These are phyloP conservation scores for Chytriomyces sp. DNA, from an alignment of 192 early-diverging fungal genomes.

Conservation along the genomic window DNA sequence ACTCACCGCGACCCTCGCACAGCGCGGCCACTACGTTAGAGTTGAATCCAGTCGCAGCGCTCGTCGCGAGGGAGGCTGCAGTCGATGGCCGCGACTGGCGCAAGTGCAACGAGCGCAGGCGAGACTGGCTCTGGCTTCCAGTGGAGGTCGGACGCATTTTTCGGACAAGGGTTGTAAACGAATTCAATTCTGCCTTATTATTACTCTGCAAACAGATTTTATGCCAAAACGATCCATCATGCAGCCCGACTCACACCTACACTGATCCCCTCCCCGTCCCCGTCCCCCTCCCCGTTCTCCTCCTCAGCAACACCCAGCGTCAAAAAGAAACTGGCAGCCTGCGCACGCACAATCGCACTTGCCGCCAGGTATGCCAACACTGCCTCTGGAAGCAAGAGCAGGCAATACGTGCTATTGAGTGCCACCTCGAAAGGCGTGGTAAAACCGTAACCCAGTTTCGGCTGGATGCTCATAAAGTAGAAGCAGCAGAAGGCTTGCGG, in stretches of 20 bases:
- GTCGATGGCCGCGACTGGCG: background rate
- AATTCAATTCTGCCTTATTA: too few relatives aligned
- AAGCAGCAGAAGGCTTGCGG: slow-evolving; percentile 40
- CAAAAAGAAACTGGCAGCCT: slow-evolving; percentile 37
- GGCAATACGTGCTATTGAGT: slow-evolving; percentile 36
- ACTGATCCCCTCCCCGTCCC: background rate
- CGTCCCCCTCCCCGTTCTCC: background rate
- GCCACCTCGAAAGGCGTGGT: slow-evolving; percentile 35
- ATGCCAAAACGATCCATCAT: too few relatives aligned
- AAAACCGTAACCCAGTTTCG: slow-evolving; percentile 23
- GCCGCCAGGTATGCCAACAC: slow-evolving; percentile 35
- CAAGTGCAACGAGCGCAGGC: too few relatives aligned
- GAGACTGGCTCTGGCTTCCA: too few relatives aligned
- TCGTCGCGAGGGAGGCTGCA: background rate
- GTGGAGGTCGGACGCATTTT: too few relatives aligned
- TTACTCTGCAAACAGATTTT: too few relatives aligned
- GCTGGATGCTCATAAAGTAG: slow-evolving; percentile 38
- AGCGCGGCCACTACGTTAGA: slow-evolving; percentile 15
- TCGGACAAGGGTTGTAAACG: too few relatives aligned
- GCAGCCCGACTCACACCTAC: slow-evolving; percentile 2
- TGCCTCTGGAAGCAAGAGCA: slow-evolving; percentile 32
- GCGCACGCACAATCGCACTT: slow-evolving; percentile 28
- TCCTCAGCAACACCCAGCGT: background rate
- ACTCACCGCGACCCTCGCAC: slow-evolving; percentile 19
- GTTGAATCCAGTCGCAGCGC: background rate